phyloP scores from a whole-genome alignment of 2,329 filamentous ascomycete species.

The Coniochaeta sp. region DNA sequence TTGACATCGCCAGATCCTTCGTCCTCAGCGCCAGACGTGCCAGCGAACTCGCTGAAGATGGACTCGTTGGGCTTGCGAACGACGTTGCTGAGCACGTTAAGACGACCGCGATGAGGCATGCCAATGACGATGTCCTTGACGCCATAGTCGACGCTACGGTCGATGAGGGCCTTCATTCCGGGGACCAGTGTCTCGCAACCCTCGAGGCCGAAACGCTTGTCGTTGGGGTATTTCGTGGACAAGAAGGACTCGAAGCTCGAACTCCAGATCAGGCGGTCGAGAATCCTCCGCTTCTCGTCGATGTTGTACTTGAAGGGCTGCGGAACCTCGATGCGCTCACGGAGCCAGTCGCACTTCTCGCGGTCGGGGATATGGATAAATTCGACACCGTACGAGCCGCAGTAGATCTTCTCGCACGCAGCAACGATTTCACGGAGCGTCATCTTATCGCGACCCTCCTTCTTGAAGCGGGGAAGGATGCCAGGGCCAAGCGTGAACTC shows the following conservation, averaged over 20 bases:
- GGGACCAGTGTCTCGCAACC: constrained; percentile 95
- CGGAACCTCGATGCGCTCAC: constrained; percentile 89
- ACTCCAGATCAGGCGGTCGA: constrained; percentile 97
- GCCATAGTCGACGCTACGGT: constrained; percentile 95
- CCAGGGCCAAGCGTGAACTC: constrained; percentile 90
- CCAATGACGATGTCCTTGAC: constrained; percentile 99
- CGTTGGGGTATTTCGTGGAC: constrained; percentile 96
- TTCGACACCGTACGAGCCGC: constrained; percentile 93
- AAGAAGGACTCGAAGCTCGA: constrained; percentile 95
- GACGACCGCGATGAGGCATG: constrained; percentile 97
- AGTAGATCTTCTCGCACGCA: constrained; percentile 92
- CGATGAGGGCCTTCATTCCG: constrained; percentile 98
- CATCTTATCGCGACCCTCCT: constrained; percentile 88
- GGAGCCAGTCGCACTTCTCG: constrained; percentile 96
- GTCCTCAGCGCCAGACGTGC: constrained; percentile 77
- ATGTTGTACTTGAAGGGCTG: constrained; percentile 95
- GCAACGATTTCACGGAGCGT: constrained; percentile 88
- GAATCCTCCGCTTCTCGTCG: constrained; percentile 95
- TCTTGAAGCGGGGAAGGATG: constrained; percentile 90
- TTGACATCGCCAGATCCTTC: constrained; percentile 98
- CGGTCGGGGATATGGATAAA: constrained; percentile 98
- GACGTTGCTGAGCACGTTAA: constrained; percentile 97
- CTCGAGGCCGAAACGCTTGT: constrained; percentile 98
- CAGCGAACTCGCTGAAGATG: constrained; percentile 97
- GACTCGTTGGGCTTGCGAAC: constrained; percentile 99